Percentiles rank a stretch among this genome's conserved stretches.
phyloP scores from a whole-genome alignment of 108 stramenopile species.

The Halocafeteria seosinensis region DNA sequence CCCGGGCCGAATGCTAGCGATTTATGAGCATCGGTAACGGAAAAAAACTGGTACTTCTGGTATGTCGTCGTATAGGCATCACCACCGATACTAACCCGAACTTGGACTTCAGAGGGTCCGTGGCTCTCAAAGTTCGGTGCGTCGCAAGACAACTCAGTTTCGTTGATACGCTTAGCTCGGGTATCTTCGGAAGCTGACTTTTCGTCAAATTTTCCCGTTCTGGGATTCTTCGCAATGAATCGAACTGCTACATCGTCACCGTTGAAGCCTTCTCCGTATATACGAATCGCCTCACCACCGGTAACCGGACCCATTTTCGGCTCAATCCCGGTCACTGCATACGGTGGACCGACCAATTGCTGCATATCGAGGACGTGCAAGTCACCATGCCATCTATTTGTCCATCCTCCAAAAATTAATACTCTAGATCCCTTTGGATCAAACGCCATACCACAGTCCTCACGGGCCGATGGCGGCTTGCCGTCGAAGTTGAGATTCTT shows the following conservation, averaged over 20 bases:
- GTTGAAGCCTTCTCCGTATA: constrained; percentile 44
- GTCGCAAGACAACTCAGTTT: background rate
- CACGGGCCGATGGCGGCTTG: constrained; percentile 33
- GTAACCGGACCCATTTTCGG: constrained; percentile 50
- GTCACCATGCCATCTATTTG: constrained; percentile 51
- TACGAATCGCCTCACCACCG: constrained; percentile 29
- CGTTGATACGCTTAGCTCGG: constrained; percentile 36
- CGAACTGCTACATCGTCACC: constrained; percentile 29
- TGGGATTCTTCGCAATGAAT: no score
- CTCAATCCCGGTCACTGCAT: constrained; percentile 31
- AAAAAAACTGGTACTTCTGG: constrained; percentile 43
- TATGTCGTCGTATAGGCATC: constrained; percentile 45
- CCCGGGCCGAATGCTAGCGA: constrained; percentile 59
- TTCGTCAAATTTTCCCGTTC: constrained; percentile 32
- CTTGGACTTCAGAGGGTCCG: constrained; percentile 39
- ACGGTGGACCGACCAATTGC: constrained; percentile 58
- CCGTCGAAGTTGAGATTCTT: constrained; percentile 19
- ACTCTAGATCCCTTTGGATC: constrained; percentile 31
- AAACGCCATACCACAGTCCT: constrained; percentile 43
- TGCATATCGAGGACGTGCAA: constrained; percentile 39
- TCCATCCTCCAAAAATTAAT: constrained; percentile 60
- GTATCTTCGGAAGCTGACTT: constrained; percentile 16
- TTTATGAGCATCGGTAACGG: constrained; percentile 43
- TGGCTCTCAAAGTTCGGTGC: constrained; percentile 38
- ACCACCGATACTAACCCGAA: constrained; percentile 41